Percentiles rank a stretch among this genome's conserved stretches.
These are phyloP conservation scores for Tolypocladium guangdongense DNA, from an alignment of 2,329 filamentous ascomycete species.

Conservation along the genomic window DNA sequence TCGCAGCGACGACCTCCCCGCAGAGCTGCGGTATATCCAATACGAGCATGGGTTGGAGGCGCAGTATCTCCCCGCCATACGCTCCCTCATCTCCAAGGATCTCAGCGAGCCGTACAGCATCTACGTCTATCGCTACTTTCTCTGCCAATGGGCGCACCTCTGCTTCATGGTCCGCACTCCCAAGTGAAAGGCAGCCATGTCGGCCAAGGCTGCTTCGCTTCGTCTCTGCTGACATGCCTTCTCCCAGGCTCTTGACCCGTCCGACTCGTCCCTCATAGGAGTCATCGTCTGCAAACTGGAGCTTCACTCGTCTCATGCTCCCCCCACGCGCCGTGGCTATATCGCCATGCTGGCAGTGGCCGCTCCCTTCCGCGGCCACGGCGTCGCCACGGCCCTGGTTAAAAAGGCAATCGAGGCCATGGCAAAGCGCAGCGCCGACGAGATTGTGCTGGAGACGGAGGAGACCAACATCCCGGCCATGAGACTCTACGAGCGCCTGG, in stretches of 20 bases:
- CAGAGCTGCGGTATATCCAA: slow-evolving; percentile 46
- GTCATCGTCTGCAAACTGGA: slow-evolving; percentile 95
- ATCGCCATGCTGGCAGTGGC: slow-evolving; percentile 97
- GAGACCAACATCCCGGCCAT: slow-evolving; percentile 85
- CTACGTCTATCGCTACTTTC: slow-evolving; percentile 96
- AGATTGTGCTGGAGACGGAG: slow-evolving; percentile 93
- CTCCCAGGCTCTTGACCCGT: slow-evolving; percentile 45
- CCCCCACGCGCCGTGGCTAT: slow-evolving; percentile 69
- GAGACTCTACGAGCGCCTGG: slow-evolving; percentile 83
- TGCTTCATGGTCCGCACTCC: slow-evolving; percentile 67
- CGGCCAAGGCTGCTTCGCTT: not conserved
- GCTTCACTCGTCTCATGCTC: slow-evolving; percentile 71
- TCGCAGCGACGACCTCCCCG: slow-evolving; percentile 24
- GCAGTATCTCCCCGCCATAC: slow-evolving; percentile 71
- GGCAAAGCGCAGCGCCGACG: slow-evolving; percentile 73
- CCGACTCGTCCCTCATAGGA: slow-evolving; percentile 60
- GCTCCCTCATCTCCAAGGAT: slow-evolving; percentile 88
- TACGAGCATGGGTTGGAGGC: slow-evolving; percentile 51
- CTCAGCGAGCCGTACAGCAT: slow-evolving; percentile 98
- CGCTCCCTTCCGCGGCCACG: slow-evolving; percentile 66
- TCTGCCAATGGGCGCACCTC: slow-evolving; percentile 96
- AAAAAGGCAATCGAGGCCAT: slow-evolving; percentile 84
- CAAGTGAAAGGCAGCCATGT: too few relatives aligned
- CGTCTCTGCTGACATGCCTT: slow-evolving; percentile 2
- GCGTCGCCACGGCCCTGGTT: slow-evolving; percentile 85